Base-by-base conservation (phyloP, 2,329 filamentous ascomycete genomes). In the Pseudopyrenochaeta lycopersici region DNA sequence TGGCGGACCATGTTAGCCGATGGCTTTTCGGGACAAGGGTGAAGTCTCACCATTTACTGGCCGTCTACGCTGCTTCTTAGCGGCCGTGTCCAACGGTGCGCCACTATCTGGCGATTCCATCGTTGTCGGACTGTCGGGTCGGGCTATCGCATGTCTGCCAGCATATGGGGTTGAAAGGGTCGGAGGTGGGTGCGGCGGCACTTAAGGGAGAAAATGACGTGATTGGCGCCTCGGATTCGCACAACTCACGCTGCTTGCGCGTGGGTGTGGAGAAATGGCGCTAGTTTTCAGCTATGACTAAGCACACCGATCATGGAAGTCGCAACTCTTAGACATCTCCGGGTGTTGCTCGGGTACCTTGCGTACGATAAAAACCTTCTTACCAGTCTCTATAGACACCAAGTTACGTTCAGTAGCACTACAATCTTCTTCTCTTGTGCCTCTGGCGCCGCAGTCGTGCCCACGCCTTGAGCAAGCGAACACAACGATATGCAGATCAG, bases 21-120 rank as follows among this genome's bases (percentile, higher is more conserved):
- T 20, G 11, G 29, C 3, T 12, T 35, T 11, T 30, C 27, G 44
- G 35, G 20, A n/a, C 45, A 36, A 51, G 43, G 42, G 42, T 2
- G 39, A 45, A 40, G 7, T 12, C 29, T 50, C 49, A 30, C 66
- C 66, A 50, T 69, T 69, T n/a, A 67, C 49, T 38, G 65, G 63
- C 44, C 66, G 62, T 52, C 56, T 66, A 36, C 66, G 63, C 56
- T 61, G 56, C 55, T 60, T 65, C 60, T 64, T 64, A 56, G 53
- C 36, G 49, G 46, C 49, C 39, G 47, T 38, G 41, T 58, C 62
- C 38, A 44, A 42, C 27, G 27, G 55, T 54, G 45, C 58, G 56
- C 50, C 46, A 7, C 29, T 54, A 40, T 54, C 47, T 51, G 54
- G 51, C 33, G 54, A 54, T 35, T 55, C 51, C 55, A 58, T 58